A percentile compares a stretch with the other conserved stretches of the same genome.
phyloP scores from a whole-genome alignment of 306 rosid species.

The Citrullus amarus region DNA sequence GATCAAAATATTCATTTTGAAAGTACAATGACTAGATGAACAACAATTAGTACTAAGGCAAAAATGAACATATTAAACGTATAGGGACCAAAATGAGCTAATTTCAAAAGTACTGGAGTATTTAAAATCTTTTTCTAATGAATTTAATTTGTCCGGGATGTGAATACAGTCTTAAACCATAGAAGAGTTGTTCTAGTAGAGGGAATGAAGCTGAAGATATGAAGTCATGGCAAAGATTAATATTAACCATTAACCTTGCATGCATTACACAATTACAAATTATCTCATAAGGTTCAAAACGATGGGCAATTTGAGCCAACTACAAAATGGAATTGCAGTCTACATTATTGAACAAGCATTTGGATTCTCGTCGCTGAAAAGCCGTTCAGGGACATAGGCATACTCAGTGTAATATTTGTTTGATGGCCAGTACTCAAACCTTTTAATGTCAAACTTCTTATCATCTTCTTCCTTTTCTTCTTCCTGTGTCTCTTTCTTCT shows the following conservation, averaged over 20 bases:
- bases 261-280: not conserved
- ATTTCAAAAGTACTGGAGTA: no score
- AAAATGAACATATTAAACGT: no score
- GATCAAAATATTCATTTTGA: no score
- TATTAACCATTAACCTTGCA: not conserved
- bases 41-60: no score
- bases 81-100: no score
- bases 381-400: constrained; percentile 30
- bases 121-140: not conserved
- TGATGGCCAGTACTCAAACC: constrained; percentile 2
- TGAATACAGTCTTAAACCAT: not conserved
- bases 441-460: constrained; percentile 10
- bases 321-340: not conserved
- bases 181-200: not conserved
- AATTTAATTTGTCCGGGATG: not conserved
- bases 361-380: constrained; percentile 94
- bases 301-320: constrained; percentile 6
- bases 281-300: constrained; percentile 1
- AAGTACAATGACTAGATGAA: no score
- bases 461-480: constrained; percentile 11
- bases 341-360: constrained; percentile 81
- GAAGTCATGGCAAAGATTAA: not conserved
- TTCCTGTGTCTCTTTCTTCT: constrained; percentile 30
- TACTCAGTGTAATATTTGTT: constrained; percentile 24
- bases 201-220: not conserved